A percentile compares a stretch with the other conserved stretches of the same genome.
Evolutionary conservation across 2,329 filamentous ascomycete genomes (phyloP).

Genomic region (Phaeosphaeriaceae sp.): DNA sequence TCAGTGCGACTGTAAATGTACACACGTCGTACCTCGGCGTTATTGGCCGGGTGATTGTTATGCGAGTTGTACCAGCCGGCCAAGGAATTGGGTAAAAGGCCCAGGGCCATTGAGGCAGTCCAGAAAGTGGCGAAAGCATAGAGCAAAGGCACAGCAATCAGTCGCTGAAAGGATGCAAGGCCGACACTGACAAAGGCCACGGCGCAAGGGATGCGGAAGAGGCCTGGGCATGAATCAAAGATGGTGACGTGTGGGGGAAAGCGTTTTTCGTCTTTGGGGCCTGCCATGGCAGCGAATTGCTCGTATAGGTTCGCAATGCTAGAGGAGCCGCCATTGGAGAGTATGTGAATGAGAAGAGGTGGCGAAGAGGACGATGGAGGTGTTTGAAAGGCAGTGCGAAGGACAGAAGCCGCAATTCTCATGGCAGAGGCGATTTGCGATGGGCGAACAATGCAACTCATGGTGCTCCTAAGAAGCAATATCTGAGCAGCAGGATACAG

Average conservation of each 20-base stretch:
- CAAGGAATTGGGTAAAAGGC: constrained; percentile 10
- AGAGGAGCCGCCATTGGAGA: constrained; percentile 14
- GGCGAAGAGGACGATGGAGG: constrained; percentile 6
- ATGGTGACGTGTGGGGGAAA: constrained; percentile 13
- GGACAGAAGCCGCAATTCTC: constrained; percentile 8
- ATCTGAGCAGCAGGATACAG: constrained; percentile 12
- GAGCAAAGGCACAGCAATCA: constrained; percentile 13
- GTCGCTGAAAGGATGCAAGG: constrained; percentile 8
- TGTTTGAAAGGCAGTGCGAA: constrained; percentile 9
- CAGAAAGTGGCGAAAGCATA: constrained; percentile 14
- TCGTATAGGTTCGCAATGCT: constrained; percentile 15
- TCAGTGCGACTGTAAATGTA: constrained; percentile 11
- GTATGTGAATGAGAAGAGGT: constrained; percentile 13
- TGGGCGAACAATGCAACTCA: constrained; percentile 12
- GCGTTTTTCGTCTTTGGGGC: constrained; percentile 10
- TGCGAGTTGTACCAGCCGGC: constrained; percentile 13
- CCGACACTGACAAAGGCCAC: constrained; percentile 14
- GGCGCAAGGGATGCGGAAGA: constrained; percentile 13
- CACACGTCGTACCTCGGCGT: constrained; percentile 10
- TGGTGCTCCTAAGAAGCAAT: constrained; percentile 12
- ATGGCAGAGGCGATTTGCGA: constrained; percentile 14
- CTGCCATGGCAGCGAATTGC: constrained; percentile 14
- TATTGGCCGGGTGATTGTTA: constrained; percentile 8
- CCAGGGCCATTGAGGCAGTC: constrained; percentile 11
- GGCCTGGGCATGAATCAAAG: constrained; percentile 13